Percentiles rank a stretch among this genome's conserved stretches.
Evolutionary conservation across 306 rosid genomes (phyloP).

Genomic region (Rosa multiflora): DNA sequence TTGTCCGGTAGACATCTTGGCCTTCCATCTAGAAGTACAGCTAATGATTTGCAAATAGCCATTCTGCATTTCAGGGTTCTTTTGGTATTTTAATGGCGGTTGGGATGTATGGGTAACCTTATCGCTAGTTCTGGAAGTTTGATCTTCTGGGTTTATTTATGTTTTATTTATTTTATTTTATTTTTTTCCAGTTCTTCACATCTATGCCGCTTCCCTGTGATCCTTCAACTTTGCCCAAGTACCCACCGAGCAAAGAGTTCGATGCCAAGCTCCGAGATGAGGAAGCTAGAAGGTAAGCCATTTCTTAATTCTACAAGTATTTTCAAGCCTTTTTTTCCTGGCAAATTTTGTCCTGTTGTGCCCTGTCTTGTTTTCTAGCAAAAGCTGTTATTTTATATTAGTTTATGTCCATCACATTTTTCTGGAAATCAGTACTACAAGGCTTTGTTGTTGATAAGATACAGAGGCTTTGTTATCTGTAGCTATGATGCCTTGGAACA

Average conservation of each 20-base stretch:
- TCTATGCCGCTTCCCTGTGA: slow-evolving; percentile 67
- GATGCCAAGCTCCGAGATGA: slow-evolving; percentile 69
- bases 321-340: background rate
- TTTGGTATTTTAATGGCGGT: background rate
- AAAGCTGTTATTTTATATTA: background rate
- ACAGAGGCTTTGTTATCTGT: background rate
- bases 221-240: slow-evolving; percentile 73
- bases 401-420: background rate
- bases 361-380: background rate
- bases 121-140: background rate
- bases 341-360: background rate
- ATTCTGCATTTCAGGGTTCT: slow-evolving; percentile 1
- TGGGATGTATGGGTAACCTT: background rate
- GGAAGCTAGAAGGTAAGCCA: slow-evolving; percentile 69
- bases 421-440: background rate
- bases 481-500: background rate
- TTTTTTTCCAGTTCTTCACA: slow-evolving; percentile 58
- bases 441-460: background rate
- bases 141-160: slow-evolving; percentile 19
- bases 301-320: background rate
- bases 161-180: slow-evolving; percentile 1
- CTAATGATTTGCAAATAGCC: background rate
- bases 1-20: background rate
- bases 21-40: background rate
- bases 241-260: slow-evolving; percentile 87